Evolutionary conservation across 495 filamentous ascomycete species (phyloP), one percentile per base, ranked within the genome.

Genomic region (Neurospora discreta): DNA sequence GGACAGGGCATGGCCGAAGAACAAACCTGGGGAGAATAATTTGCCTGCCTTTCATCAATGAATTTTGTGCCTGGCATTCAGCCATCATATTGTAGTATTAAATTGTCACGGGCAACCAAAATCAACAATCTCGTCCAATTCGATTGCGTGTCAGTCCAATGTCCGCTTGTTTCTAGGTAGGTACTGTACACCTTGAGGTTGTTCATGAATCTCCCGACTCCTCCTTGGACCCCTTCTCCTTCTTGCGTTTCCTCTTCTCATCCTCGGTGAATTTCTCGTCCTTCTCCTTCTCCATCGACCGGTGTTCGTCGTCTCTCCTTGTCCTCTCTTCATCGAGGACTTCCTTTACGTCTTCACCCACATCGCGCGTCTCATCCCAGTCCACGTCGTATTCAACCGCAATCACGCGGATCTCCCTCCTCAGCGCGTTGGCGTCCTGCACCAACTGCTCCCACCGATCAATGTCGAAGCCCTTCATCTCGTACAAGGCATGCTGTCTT

Each of bases 331-430:
- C 85, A 75, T 87, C 90, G 75, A 96, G 79, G 9, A 89, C 89
- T 71, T 92, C 85, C 69, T 86, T 90, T 3, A 96, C 92, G 39
- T 84, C 86, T 76, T 93, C 88, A 46, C 89, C 87, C 60, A 93
- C 90, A 79, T 97, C 93, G 69, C 83, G 82, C 68, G 81, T 85
- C 82, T 98, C 94, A 81, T 98, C 88, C 94, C 94, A 98, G 26
- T 94, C 92, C n/a, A 93, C 92, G 76, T 95, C 93, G 81, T 97
- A 97, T 78, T 97, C 92, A 33, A 89, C 87, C 1, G 95, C 93
- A 44, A 97, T 89, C 6, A 81, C 85, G 79, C 90, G 91, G 72
- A 98, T 93, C 81, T 98, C 95, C 74, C 84, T 87, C 30, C 95
- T 79, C 71, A 98, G 79, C 38, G 87, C 81, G 77, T 97, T 98